Evolutionary conservation across 2,329 filamentous ascomycete species (phyloP).

Genomic region (Fusarium lateritium): DNA sequence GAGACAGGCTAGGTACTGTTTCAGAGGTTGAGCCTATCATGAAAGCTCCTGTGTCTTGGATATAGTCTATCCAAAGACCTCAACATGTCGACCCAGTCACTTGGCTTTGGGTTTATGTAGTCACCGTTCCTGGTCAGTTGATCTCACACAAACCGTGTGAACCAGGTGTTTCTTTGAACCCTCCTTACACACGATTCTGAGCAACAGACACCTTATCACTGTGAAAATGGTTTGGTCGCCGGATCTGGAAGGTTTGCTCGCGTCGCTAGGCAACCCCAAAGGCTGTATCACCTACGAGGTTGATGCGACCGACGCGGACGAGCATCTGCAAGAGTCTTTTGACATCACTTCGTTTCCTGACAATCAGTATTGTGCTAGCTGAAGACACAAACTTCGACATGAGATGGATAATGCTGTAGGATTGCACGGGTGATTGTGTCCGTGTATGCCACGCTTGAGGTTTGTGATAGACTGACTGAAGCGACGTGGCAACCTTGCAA

Average conservation of each 20-base stretch:
- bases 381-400: background rate
- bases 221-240: background rate
- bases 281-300: conserved; percentile 16
- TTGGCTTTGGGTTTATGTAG: conserved; percentile 38
- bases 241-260: conserved; percentile 7
- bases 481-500: background rate
- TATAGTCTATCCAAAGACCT: background rate
- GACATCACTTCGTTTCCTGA: background rate
- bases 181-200: conserved; percentile 10
- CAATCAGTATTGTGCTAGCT: background rate
- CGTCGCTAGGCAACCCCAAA: conserved; percentile 27
- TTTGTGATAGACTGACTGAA: background rate
- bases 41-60: background rate
- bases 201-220: background rate
- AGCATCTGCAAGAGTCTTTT: background rate
- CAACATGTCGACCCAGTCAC: conserved; percentile 1
- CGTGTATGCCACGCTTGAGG: background rate
- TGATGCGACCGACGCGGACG: background rate
- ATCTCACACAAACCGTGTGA: conserved; percentile 13
- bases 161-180: background rate
- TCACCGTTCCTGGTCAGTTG: conserved; percentile 10
- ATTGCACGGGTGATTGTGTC: background rate
- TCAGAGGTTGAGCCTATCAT: background rate
- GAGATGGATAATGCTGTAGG: too few relatives aligned
- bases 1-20: background rate